Conservation (phyloP, 768 basidiomycete species). For the Hygrophoropsis aurantiaca region DNA sequence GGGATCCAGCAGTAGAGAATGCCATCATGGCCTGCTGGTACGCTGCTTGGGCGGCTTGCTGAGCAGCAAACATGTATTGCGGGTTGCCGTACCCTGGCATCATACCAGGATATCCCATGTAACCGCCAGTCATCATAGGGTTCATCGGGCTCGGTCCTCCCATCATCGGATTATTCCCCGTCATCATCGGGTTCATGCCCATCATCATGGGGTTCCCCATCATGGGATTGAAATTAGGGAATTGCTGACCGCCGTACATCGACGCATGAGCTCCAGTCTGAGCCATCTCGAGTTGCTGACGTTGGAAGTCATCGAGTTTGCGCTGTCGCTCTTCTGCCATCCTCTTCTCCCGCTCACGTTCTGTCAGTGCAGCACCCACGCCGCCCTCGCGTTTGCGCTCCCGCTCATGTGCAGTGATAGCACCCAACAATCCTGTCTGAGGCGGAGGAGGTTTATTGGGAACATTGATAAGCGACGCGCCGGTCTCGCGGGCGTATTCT, state of each 20-base stretch:
- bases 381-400: slow-evolving; percentile 95
- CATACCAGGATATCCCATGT: slow-evolving; percentile 40
- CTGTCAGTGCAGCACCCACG: slow-evolving; percentile 90
- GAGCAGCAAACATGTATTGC: slow-evolving; percentile 84
- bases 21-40: slow-evolving; percentile 91
- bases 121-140: slow-evolving; percentile 51
- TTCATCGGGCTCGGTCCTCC: slow-evolving; percentile 42
- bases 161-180: slow-evolving; percentile 52
- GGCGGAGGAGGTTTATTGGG: slow-evolving; percentile 93
- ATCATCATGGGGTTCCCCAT: slow-evolving; percentile 71
- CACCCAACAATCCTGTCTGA: slow-evolving; percentile 92
- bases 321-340: slow-evolving; percentile 91
- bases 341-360: slow-evolving; percentile 91
- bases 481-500: slow-evolving; percentile 87
- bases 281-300: slow-evolving; percentile 89
- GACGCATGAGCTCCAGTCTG: slow-evolving; percentile 60
- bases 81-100: slow-evolving; percentile 52
- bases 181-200: slow-evolving; percentile 59
- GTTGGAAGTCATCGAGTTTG: slow-evolving; percentile 87
- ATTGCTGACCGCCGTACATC: slow-evolving; percentile 59
- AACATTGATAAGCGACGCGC: slow-evolving; percentile 93
- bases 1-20: slow-evolving; percentile 66
- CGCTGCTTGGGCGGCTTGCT: slow-evolving; percentile 77
- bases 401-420: slow-evolving; percentile 92
- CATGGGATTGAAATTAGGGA: slow-evolving; percentile 62